phyloP scores from a whole-genome alignment of 306 rosid genomes.

The Astragalus membranaceus region DNA sequence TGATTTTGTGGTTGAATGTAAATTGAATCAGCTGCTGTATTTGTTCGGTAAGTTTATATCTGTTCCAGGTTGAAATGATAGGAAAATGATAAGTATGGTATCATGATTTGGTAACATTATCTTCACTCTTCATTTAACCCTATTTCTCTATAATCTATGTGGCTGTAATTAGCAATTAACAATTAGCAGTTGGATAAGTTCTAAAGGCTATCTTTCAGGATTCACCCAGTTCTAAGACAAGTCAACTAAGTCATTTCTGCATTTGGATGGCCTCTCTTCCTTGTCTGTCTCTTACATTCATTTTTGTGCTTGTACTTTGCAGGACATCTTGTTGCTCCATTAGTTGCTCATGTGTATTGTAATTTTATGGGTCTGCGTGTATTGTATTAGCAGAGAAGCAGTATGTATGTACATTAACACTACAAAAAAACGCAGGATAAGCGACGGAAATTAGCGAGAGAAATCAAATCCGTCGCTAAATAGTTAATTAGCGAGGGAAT shows the following conservation, averaged over 20 bases:
- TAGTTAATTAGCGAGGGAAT: too few species aligned
- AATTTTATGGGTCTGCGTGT: slow-evolving; percentile 88
- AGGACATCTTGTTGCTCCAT: slow-evolving; percentile 83
- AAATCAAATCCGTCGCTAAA: too few species aligned
- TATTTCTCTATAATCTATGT: neutral
- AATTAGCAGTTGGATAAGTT: neutral
- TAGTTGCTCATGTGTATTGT: slow-evolving; percentile 77
- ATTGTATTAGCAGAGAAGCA: slow-evolving; percentile 46
- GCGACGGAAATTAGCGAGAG: too few species aligned
- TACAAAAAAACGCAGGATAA: too few species aligned
- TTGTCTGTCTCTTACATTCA: neutral
- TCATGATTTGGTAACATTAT: neutral
- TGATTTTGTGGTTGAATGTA: neutral
- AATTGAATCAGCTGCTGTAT: neutral
- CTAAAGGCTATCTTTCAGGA: neutral
- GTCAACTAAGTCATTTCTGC: neutral
- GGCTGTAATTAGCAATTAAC: neutral
- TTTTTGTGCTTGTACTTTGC: slow-evolving; percentile 26
- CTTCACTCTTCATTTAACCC: slow-evolving; percentile 13
- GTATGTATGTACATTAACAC: slow-evolving; percentile 36
- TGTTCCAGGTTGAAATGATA: neutral
- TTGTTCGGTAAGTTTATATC: neutral
- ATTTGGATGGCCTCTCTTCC: neutral
- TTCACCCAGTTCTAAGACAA: neutral
- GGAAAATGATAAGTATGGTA: neutral